Conservation (phyloP, 768 basidiomycete genomes). For the Mycena vulgaris region DNA sequence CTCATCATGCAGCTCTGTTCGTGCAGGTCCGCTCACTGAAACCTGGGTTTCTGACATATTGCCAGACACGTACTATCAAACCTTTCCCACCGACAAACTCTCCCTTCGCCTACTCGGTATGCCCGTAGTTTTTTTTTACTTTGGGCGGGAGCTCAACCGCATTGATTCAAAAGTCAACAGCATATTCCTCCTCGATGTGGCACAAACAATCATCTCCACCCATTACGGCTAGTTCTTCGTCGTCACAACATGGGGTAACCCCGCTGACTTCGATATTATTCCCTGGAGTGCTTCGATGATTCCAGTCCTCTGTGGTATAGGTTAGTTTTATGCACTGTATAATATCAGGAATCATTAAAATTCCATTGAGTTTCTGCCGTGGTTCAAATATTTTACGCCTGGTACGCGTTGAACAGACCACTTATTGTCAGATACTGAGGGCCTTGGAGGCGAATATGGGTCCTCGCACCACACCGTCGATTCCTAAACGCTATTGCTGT, state of each 20-base stretch:
- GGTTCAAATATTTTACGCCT: slow-evolving; percentile 23
- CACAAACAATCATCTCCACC: slow-evolving; percentile 8
- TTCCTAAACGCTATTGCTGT: slow-evolving; percentile 1
- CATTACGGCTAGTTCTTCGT: slow-evolving; percentile 2
- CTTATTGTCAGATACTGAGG: too few species aligned
- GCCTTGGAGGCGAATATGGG: slow-evolving; percentile 18
- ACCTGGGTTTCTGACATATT: neutral
- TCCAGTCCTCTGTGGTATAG: slow-evolving; percentile 1
- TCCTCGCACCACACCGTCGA: neutral
- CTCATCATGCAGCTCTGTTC: slow-evolving; percentile 24
- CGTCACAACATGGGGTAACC: neutral
- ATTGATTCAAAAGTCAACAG: neutral
- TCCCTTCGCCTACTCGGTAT: slow-evolving; percentile 14
- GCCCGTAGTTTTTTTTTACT: neutral
- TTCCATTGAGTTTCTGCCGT: neutral
- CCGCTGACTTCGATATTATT: neutral
- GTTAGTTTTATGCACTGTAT: neutral
- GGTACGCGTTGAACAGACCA: neutral
- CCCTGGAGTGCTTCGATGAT: neutral
- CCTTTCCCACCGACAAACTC: slow-evolving; percentile 4
- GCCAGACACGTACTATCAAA: slow-evolving; percentile 28
- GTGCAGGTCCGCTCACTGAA: neutral
- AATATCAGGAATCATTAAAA: too few species aligned
- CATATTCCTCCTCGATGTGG: neutral
- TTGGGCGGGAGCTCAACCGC: neutral